A percentile compares a stretch with the other conserved stretches of the same genome.
These are phyloP conservation scores for Phytopythium vexans DNA, from an alignment of 352 stramenopile species.

Conservation along the genomic window DNA sequence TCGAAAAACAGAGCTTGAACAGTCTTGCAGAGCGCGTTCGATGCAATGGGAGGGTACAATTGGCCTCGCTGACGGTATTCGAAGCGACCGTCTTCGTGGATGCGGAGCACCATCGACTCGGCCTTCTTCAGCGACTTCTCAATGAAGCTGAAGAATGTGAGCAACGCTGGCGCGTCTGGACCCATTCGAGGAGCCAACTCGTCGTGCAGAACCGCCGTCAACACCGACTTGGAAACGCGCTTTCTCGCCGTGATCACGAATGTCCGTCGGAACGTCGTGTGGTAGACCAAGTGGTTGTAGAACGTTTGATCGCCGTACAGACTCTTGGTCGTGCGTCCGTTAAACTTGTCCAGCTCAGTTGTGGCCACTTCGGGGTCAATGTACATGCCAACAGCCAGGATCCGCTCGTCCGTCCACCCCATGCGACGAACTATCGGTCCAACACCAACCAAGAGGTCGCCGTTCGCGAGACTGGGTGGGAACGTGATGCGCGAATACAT, in stretches of 20 bases:
- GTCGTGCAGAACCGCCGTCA: slow-evolving; percentile 61
- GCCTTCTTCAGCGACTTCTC: slow-evolving; percentile 83
- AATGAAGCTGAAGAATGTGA: slow-evolving; percentile 69
- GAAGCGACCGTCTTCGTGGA: slow-evolving; percentile 59
- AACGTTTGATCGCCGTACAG: slow-evolving; percentile 73
- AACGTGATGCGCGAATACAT: slow-evolving; percentile 78
- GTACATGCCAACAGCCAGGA: slow-evolving; percentile 75
- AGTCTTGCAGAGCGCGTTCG: slow-evolving; percentile 57
- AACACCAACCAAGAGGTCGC: slow-evolving; percentile 70
- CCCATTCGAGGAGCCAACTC: slow-evolving; percentile 72
- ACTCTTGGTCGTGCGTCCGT: slow-evolving; percentile 49
- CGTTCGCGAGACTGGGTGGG: slow-evolving; percentile 67
- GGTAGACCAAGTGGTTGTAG: slow-evolving; percentile 59
- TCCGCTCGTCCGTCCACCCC: slow-evolving; percentile 81
- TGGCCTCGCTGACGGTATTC: slow-evolving; percentile 69
- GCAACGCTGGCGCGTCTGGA: slow-evolving; percentile 37
- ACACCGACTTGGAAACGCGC: slow-evolving; percentile 68
- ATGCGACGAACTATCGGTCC: slow-evolving; percentile 72
- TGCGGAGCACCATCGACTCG: slow-evolving; percentile 71
- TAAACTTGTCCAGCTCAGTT: slow-evolving; percentile 54
- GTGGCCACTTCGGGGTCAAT: slow-evolving; percentile 62
- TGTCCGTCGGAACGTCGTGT: slow-evolving; percentile 63
- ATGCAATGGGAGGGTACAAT: slow-evolving; percentile 70
- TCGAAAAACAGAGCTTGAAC: slow-evolving; percentile 80
- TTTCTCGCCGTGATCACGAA: slow-evolving; percentile 81